Evolutionary conservation across 164 flowering plant species (phyloP).

Genomic region (Malania oleifera): DNA sequence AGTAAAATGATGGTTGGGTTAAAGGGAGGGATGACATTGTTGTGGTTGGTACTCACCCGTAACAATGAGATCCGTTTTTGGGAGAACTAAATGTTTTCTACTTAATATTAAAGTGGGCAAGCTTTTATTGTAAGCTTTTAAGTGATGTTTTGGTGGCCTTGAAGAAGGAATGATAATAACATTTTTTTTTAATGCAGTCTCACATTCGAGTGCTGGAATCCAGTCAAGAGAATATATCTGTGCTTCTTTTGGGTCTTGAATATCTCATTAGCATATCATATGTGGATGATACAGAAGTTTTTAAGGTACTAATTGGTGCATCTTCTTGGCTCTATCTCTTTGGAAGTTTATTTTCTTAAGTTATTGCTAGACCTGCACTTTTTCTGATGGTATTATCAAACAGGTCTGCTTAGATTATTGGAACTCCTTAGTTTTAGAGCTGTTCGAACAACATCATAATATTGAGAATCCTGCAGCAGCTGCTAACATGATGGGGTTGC

Average conservation of each 20-base stretch:
- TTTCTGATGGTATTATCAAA: slow-evolving; percentile 6
- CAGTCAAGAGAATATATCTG: slow-evolving; percentile 57
- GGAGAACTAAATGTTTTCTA: too few species aligned
- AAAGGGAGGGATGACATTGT: too few species aligned
- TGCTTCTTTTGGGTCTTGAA: slow-evolving; percentile 80
- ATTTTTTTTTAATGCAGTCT: slow-evolving; percentile 40
- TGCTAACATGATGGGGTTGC: slow-evolving; percentile 75
- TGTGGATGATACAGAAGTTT: slow-evolving; percentile 97
- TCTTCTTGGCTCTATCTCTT: neutral
- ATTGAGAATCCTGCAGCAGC: slow-evolving; percentile 70
- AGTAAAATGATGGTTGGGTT: too few species aligned
- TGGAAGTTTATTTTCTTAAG: neutral
- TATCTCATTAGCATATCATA: slow-evolving; percentile 87
- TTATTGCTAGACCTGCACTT: neutral
- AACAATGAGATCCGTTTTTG: too few species aligned
- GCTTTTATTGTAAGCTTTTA: too few species aligned
- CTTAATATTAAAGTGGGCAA: too few species aligned
- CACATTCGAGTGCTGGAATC: slow-evolving; percentile 85
- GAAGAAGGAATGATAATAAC: neutral
- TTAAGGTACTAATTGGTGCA: slow-evolving; percentile 51
- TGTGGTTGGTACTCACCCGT: too few species aligned
- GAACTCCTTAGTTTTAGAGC: slow-evolving; percentile 83
- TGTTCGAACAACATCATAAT: slow-evolving; percentile 79
- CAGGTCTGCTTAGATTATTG: slow-evolving; percentile 99
- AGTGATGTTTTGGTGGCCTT: neutral